These are phyloP conservation scores for Tulasnella sp. DNA, from an alignment of 768 basidiomycete species.

Conservation along the genomic window DNA sequence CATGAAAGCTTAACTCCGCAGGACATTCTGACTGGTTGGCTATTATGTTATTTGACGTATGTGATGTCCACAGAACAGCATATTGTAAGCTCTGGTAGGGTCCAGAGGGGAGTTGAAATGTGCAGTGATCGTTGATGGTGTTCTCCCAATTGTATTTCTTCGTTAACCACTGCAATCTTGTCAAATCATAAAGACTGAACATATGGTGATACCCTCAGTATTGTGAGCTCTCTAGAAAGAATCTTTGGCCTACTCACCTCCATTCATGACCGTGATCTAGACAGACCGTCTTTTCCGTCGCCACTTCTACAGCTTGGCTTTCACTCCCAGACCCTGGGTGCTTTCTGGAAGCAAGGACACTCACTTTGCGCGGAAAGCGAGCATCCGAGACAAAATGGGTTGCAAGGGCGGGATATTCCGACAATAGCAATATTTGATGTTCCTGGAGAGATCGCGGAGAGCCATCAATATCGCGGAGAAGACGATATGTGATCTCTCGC, in stretches of 20 bases:
- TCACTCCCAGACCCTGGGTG: slow-evolving; percentile 2
- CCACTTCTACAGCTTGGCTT: neutral
- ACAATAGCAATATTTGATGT: neutral
- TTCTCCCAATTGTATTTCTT: too few species aligned
- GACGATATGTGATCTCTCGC: neutral
- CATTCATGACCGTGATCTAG: slow-evolving; percentile 28
- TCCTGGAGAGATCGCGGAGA: neutral
- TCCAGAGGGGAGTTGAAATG: slow-evolving; percentile 21
- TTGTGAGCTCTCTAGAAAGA: too few species aligned
- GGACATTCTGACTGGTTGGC: slow-evolving; percentile 33
- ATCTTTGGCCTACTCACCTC: too few species aligned
- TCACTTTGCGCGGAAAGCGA: neutral
- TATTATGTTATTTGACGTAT: slow-evolving; percentile 34
- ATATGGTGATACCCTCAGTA: slow-evolving; percentile 18
- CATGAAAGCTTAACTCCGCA: slow-evolving; percentile 32
- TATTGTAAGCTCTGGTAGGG: slow-evolving; percentile 29
- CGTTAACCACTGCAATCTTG: slow-evolving; percentile 24
- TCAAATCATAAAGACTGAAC: slow-evolving; percentile 18
- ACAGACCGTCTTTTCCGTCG: neutral
- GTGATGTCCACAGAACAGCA: slow-evolving; percentile 24
- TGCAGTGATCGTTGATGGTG: too few species aligned
- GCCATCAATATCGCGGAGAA: slow-evolving; percentile 3
- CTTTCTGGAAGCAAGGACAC: neutral
- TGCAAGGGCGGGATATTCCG: neutral
- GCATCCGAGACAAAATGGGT: neutral